Evolutionary conservation across 768 basidiomycete species (phyloP), one percentile per base, ranked within the genome.

Genomic region (Pulveroboletus sp.): DNA sequence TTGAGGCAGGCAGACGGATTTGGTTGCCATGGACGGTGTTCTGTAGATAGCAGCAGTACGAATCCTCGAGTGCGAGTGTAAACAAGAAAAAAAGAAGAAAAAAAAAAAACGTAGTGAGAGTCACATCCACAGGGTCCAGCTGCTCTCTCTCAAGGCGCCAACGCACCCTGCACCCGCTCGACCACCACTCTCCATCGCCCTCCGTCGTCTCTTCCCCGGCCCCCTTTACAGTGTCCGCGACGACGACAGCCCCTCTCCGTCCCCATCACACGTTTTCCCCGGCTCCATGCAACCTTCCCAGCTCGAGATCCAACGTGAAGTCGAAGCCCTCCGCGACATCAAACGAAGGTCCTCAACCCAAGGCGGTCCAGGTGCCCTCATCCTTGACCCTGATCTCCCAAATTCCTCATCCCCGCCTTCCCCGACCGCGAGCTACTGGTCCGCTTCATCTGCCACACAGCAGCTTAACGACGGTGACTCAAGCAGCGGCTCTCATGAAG

Each of bases 321-420:
- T 90, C 37, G 87, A 93, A 65, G 84, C 86, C 38, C 76, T 93
- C 36, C 81, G 86, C 57, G 89, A 91, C 71, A 82, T 96, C 58
- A 79, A 80, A 51, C 79, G 93, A 47, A 84, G 92, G 58, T 96
- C 93, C 2, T 82, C 83, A 14, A 79, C 84, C 0, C 77, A 80
- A 52, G 75, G 77, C 30, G 81, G 82, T 9, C 92, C 89, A 53
- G 90, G 89, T 35, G 84, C 86, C 21, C 81, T 93, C 61, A 76
- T 87, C 51, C 77, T 94, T 47, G 93, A 96, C 70, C 93, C 93
- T 58, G 93, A 96, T 80, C 80, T 95, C 42, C 93, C 93, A 37
- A 83, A 80, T 60, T 76, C 82, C 55, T 75, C 83, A 2, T 76
- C 86, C 0, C 76, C 83, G 17, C 65, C 77, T 6, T 81, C 81